A percentile compares a stretch with the other conserved stretches of the same genome.
These are phyloP conservation scores for Arthroderma sp. DNA, from an alignment of 2,329 filamentous ascomycete species.

Conservation along the genomic window DNA sequence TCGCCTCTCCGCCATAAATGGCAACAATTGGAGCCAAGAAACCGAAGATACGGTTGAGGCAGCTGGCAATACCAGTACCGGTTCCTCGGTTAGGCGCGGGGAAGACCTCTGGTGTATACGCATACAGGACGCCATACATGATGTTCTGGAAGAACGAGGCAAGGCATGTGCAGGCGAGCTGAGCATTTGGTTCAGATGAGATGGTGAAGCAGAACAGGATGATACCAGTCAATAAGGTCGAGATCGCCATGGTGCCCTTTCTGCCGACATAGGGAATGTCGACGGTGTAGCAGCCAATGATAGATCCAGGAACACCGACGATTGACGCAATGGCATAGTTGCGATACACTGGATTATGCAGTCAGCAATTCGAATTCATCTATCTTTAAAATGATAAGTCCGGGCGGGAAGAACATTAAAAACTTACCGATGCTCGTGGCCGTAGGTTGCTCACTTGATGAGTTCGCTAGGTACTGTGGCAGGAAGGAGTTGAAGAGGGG, in stretches of 20 bases:
- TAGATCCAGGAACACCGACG: conserved; percentile 61
- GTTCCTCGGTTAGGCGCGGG: conserved; percentile 43
- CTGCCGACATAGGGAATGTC: conserved; percentile 51
- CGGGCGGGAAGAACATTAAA: background rate
- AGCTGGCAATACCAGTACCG: conserved; percentile 37
- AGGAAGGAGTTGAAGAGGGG: conserved; percentile 82
- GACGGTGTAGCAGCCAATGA: conserved; percentile 63
- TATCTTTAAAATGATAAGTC: conserved; percentile 11
- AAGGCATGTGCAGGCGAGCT: conserved; percentile 40
- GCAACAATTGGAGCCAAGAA: conserved; percentile 34
- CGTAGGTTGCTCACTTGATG: conserved; percentile 28
- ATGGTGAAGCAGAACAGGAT: conserved; percentile 44
- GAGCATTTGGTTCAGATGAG: conserved; percentile 34
- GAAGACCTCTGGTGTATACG: conserved; percentile 48
- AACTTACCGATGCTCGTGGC: conserved; percentile 23
- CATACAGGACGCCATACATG: conserved; percentile 45
- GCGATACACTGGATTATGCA: conserved; percentile 44
- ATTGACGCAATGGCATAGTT: conserved; percentile 73
- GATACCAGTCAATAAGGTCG: conserved; percentile 39
- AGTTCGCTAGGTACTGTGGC: conserved; percentile 66
- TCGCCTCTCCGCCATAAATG: conserved; percentile 25
- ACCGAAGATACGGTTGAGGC: conserved; percentile 32
- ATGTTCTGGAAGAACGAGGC: conserved; percentile 46
- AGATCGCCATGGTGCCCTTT: conserved; percentile 43
- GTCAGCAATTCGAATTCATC: background rate